Evolutionary conservation across 768 basidiomycete genomes (phyloP), one percentile per base, ranked within the genome.

Genomic region (Fibroporia radiculosa): DNA sequence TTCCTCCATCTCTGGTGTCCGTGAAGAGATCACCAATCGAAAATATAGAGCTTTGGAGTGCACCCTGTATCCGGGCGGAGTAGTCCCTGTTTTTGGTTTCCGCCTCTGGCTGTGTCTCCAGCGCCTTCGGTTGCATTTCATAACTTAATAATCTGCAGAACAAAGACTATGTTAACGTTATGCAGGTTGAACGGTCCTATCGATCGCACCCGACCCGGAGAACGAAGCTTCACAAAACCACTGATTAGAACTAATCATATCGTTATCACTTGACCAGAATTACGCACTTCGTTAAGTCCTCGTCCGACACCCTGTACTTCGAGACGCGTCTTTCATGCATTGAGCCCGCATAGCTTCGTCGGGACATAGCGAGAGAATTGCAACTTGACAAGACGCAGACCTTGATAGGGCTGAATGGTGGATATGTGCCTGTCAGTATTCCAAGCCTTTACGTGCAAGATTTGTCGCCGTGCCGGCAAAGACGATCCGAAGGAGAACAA

Each of bases 181-280:
- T n/a, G n/a, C n/a, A n/a, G n/a, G n/a, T n/a, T n/a, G n/a, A n/a
- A n/a, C n/a, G n/a, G n/a, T n/a, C n/a, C n/a, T n/a, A n/a, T n/a
- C n/a, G n/a, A 14, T 72, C 86, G 72, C 62, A 92, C 90, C 86
- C 84, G 66, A 85, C 83, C 48, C 90, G 80, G 36, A 93, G 72
- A 29, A 76, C 77, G 77, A 86, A 88, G 53, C 90, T 93, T 34
- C 23, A 22, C 13, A 11, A 39, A 29, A 32, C 27, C 4, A 26
- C n/a, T 39, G 6, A 24, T 5, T 8, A 18, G 5, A 8, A 39
- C 11, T 42, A 32, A 20, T 19, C 32, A 20, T 20, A 14, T 31
- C n/a, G 16, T 19, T n/a, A 11, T 4, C 28, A 40, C 16, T 10
- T 13, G 14, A 37, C 12, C 31, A 5, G 13, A 14, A 62, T 67